Evolutionary conservation across 352 stramenopile species (phyloP).

Genomic region (Aphanomyces invadans): DNA sequence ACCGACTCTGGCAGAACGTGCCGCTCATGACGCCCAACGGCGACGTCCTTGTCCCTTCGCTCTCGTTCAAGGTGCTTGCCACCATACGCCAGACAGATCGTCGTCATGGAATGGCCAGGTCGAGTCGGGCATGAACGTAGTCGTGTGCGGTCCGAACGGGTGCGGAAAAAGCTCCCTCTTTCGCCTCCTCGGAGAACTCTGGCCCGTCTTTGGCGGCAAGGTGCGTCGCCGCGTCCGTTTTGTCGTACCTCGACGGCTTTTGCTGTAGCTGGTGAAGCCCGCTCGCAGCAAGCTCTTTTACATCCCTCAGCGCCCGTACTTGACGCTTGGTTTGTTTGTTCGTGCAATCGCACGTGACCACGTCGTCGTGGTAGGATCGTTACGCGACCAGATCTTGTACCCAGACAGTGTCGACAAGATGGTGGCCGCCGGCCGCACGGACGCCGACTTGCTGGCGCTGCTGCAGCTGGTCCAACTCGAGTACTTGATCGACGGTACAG

Average conservation of each 20-base stretch:
- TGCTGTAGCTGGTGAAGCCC: slow-evolving; percentile 61
- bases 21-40: slow-evolving; percentile 83
- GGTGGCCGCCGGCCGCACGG: slow-evolving; percentile 38
- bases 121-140: slow-evolving; percentile 83
- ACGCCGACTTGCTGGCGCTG: slow-evolving; percentile 57
- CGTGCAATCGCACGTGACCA: no score
- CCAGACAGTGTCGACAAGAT: slow-evolving; percentile 69
- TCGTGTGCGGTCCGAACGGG: slow-evolving; percentile 77
- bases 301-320: slow-evolving; percentile 84
- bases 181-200: slow-evolving; percentile 80
- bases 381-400: slow-evolving; percentile 88
- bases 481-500: slow-evolving; percentile 55
- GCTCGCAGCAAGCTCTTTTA: slow-evolving; percentile 83
- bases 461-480: slow-evolving; percentile 77
- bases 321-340: slow-evolving; percentile 79
- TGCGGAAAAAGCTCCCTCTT: slow-evolving; percentile 86
- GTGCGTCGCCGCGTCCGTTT: no score
- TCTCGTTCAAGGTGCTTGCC: slow-evolving; percentile 40
- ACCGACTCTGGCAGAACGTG: slow-evolving; percentile 34
- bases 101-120: slow-evolving; percentile 47
- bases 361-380: slow-evolving; percentile 30
- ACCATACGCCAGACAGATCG: background rate
- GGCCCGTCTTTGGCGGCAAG: slow-evolving; percentile 69
- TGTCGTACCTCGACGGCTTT: no score
- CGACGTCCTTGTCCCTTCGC: slow-evolving; percentile 75